Percentiles rank a stretch among this genome's conserved stretches.
Evolutionary conservation across 305 asterid species (phyloP).

Genomic region (Fraxinus sp.): DNA sequence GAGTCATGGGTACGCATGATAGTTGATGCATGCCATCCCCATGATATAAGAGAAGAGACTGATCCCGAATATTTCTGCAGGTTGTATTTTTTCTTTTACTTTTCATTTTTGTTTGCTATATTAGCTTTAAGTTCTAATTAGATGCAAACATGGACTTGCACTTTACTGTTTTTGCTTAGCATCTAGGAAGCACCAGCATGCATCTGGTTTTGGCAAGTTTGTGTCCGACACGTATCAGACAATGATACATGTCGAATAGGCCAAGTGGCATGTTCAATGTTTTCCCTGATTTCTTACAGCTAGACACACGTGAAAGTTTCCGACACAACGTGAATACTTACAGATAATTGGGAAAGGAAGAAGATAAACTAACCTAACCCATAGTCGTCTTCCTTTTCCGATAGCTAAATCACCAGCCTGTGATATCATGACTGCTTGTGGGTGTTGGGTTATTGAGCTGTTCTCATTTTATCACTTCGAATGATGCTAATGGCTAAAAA

Average conservation of each 20-base stretch:
- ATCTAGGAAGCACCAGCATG: not conserved
- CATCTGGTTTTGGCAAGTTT: not conserved
- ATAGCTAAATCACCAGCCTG: not conserved
- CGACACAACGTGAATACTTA: not conserved
- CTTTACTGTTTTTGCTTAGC: not conserved
- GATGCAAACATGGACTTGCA: not conserved
- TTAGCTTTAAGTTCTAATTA: not conserved
- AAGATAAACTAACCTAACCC: not conserved
- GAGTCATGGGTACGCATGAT: conserved; percentile 67
- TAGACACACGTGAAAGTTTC: not conserved
- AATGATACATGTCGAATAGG: not conserved
- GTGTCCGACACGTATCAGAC: not conserved
- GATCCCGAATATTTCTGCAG: conserved; percentile 84
- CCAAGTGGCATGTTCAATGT: not conserved
- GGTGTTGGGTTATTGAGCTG: not conserved
- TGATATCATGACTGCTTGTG: not conserved
- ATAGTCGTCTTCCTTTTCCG: not conserved
- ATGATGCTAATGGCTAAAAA: not conserved
- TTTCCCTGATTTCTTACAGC: not conserved
- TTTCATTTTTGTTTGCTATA: not conserved
- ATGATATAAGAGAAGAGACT: conserved; percentile 80
- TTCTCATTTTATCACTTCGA: not conserved
- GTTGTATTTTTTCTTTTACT: conserved; percentile 29
- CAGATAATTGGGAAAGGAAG: not conserved
- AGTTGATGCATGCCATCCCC: conserved; percentile 94